Conservation (phyloP, 2,329 filamentous ascomycete species). For the Botrytis deweyae region DNA sequence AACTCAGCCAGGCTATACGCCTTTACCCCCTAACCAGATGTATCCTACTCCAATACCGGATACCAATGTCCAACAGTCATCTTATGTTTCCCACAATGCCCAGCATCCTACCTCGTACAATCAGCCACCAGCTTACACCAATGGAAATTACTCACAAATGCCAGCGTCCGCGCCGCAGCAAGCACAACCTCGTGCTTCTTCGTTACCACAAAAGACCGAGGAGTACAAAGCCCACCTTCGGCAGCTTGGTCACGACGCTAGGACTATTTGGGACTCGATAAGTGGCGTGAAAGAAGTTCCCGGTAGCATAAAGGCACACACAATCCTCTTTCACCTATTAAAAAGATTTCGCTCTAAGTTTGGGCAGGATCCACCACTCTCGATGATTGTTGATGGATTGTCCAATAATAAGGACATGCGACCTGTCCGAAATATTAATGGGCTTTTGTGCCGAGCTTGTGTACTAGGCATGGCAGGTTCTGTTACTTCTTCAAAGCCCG, state of each 20-base stretch:
- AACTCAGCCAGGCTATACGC: constrained; percentile 28
- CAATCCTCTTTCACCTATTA: constrained; percentile 62
- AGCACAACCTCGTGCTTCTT: constrained; percentile 25
- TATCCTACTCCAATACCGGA: constrained; percentile 31
- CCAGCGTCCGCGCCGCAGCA: constrained; percentile 7
- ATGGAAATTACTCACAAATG: background rate
- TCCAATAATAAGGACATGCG: constrained; percentile 58
- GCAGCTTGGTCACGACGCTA: constrained; percentile 54
- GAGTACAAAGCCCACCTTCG: constrained; percentile 51
- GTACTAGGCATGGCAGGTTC: constrained; percentile 39
- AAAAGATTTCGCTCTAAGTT: constrained; percentile 58
- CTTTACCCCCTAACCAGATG: constrained; percentile 25
- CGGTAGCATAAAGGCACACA: constrained; percentile 60
- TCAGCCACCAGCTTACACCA: constrained; percentile 33
- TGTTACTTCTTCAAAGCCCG: constrained; percentile 31
- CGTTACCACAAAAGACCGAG: constrained; percentile 41
- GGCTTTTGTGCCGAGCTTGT: constrained; percentile 57
- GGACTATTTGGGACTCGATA: constrained; percentile 62
- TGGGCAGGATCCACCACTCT: constrained; percentile 54
- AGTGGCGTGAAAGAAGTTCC: constrained; percentile 60
- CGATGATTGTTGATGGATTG: constrained; percentile 58
- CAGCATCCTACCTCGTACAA: constrained; percentile 31
- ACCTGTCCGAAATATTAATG: constrained; percentile 53
- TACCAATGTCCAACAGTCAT: constrained; percentile 25
- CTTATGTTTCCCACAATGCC: constrained; percentile 27